Base-by-base conservation (phyloP, 2,329 filamentous ascomycete genomes). In the Huntiella decipiens region DNA sequence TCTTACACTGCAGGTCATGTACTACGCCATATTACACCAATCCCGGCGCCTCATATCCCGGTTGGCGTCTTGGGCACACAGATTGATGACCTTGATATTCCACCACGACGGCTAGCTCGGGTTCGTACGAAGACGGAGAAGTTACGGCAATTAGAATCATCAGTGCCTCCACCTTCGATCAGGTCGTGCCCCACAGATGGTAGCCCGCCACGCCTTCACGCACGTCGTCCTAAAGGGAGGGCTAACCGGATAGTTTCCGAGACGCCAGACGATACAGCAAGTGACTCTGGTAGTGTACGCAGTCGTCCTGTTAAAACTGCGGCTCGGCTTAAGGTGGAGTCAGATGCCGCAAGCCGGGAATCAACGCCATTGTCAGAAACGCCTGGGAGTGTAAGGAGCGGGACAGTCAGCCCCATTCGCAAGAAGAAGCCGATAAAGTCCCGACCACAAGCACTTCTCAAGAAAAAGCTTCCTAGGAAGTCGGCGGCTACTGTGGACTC, bases 161-260 rank as follows among this genome's bases (percentile, higher is more conserved):
- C 11, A 31, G 28, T 28, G 11, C 19, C 19, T 6, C 12, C 16
- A 16, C 12, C 19, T 7, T 37, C 44, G 1, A 16, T 10, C 6
- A 33, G 16, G 3, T 31, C 44, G 8, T 16, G 31, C 7, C 31
- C n/a, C 15, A 42, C 44, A 11, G 38, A 46, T 13, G 44, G 40
- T 13, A 46, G 38, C 5, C 44, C 38, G 4, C 44, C 44, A 6
- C 28, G 38, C 7, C 31, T 46, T 4, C 44, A 38, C 5, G 12
- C 32, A 13, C 33, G 34, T 11, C 31, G 44, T n/a, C 38, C 36
- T 5, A 46, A 40, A 37, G 44, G 44, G 2, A 41, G 36, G 15
- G 44, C 38, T 10, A 42, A 41, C 36, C 22, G 38, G 11, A 37
- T 46, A 34, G 17, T 46, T 28, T 33, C 40, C 12, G 39, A 47